A percentile compares a stretch with the other conserved stretches of the same genome.
Conservation (phyloP, 208 protist species). For the Trypanosoma theileri region DNA sequence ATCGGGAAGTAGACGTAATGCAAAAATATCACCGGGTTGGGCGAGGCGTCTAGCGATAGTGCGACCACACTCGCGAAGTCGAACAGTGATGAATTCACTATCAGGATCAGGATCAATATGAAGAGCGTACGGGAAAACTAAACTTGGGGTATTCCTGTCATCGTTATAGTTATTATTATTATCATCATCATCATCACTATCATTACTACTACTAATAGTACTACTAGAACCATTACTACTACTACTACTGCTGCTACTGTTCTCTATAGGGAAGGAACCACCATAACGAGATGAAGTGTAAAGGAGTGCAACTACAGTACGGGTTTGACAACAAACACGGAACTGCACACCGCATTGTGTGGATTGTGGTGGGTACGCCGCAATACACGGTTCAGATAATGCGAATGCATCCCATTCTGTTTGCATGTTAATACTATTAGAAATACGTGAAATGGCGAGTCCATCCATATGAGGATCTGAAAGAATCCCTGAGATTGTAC, state of each 20-base stretch:
- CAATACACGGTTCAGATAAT: slow-evolving; percentile 8
- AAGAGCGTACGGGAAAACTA: background rate
- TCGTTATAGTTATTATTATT: background rate
- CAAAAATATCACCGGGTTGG: slow-evolving; percentile 3
- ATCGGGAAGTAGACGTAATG: background rate
- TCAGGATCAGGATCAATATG: background rate
- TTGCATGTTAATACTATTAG: background rate
- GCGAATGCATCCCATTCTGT: slow-evolving; percentile 7
- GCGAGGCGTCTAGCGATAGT: background rate
- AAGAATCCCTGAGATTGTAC: slow-evolving; percentile 11
- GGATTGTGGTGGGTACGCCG: background rate
- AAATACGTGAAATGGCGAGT: slow-evolving; percentile 9
- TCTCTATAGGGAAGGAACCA: background rate
- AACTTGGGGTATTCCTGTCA: background rate
- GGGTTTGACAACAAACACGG: background rate
- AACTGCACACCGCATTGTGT: slow-evolving; percentile 9
- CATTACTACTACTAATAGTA: background rate
- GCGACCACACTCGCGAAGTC: background rate
- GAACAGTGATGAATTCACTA: too few species aligned
- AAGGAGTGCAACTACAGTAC: slow-evolving; percentile 5
- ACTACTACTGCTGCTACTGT: background rate
- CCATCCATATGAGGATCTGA: slow-evolving; percentile 5
- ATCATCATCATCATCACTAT: background rate
- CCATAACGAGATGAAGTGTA: background rate
- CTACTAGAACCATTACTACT: background rate